These are phyloP conservation scores for Lipomyces mesembrius DNA, from an alignment of 805 yeast species.

Conservation along the genomic window DNA sequence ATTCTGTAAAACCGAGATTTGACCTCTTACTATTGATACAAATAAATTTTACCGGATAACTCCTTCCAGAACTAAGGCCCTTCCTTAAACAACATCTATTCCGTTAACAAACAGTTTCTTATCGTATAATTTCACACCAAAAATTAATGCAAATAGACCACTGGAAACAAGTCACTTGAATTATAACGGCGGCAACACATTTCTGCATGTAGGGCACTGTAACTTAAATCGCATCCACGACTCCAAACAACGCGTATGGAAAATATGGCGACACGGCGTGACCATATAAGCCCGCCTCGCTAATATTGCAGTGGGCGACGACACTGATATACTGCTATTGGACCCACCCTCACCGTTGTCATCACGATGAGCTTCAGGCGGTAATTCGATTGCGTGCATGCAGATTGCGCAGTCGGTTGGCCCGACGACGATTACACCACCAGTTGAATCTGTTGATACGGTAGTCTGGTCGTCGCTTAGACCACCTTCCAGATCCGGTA, in stretches of 20 bases:
- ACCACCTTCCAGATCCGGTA: conserved; percentile 60
- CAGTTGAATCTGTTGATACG: conserved; percentile 38
- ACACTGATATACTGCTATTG: conserved; percentile 34
- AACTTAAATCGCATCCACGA: conserved; percentile 91
- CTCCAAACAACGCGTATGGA: conserved; percentile 87
- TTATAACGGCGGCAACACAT: conserved; percentile 78
- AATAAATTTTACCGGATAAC: background rate
- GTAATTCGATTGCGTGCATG: conserved; percentile 73
- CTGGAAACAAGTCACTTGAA: background rate
- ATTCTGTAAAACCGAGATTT: background rate
- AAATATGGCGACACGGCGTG: conserved; percentile 89
- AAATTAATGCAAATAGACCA: background rate
- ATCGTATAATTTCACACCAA: background rate
- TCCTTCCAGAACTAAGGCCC: background rate
- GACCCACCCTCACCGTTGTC: conserved; percentile 8
- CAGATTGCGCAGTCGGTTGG: conserved; percentile 80
- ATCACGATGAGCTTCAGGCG: conserved; percentile 37
- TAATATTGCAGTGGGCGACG: conserved; percentile 43
- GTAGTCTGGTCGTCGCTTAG: conserved; percentile 42
- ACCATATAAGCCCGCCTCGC: conserved; percentile 47
- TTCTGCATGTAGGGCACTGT: conserved; percentile 93
- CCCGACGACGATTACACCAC: conserved; percentile 28
- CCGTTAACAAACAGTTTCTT: background rate
- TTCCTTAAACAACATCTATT: background rate
- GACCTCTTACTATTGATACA: background rate